These are phyloP conservation scores for Hypocreales sp. DNA, from an alignment of 2,329 filamentous ascomycete genomes.

Conservation along the genomic window DNA sequence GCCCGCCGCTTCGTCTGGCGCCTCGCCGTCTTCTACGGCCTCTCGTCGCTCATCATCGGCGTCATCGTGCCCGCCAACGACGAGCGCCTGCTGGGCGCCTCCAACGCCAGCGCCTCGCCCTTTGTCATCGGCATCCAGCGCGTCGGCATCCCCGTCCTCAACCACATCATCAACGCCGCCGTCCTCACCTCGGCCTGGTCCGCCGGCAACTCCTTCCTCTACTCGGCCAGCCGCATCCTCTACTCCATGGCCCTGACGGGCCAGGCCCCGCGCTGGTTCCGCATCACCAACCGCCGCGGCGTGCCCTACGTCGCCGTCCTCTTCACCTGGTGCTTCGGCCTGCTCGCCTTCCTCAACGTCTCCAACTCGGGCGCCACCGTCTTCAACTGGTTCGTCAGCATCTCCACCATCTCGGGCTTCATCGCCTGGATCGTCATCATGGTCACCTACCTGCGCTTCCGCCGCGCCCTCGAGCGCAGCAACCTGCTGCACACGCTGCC, in stretches of 20 bases:
- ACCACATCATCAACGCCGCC: constrained; percentile 52
- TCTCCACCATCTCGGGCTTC: constrained; percentile 47
- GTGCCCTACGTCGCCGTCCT: constrained; percentile 42
- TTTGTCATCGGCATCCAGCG: constrained; percentile 53
- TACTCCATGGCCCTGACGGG: constrained; percentile 52
- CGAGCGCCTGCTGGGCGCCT: constrained; percentile 37
- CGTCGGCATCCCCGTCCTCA: constrained; percentile 45
- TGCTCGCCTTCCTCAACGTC: constrained; percentile 56
- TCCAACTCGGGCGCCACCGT: constrained; percentile 45
- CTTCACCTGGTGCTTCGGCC: constrained; percentile 40
- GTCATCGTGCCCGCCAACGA: constrained; percentile 52
- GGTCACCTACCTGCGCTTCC: constrained; percentile 44
- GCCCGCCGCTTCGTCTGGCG: constrained; percentile 46
- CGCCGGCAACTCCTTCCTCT: constrained; percentile 45
- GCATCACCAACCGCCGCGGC: constrained; percentile 41
- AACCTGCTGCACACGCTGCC: constrained; percentile 33
- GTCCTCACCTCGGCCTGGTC: constrained; percentile 53
- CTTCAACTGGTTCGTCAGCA: constrained; percentile 57
- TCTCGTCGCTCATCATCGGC: constrained; percentile 46
- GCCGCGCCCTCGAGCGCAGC: constrained; percentile 36
- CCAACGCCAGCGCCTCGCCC: constrained; percentile 42
- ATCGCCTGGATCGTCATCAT: constrained; percentile 45
- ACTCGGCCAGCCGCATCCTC: constrained; percentile 54
- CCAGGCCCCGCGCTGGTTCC: constrained; percentile 48
- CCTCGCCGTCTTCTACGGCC: constrained; percentile 46